These are phyloP conservation scores for Boechera stricta DNA, from an alignment of 345 rosid genomes.

Conservation along the genomic window DNA sequence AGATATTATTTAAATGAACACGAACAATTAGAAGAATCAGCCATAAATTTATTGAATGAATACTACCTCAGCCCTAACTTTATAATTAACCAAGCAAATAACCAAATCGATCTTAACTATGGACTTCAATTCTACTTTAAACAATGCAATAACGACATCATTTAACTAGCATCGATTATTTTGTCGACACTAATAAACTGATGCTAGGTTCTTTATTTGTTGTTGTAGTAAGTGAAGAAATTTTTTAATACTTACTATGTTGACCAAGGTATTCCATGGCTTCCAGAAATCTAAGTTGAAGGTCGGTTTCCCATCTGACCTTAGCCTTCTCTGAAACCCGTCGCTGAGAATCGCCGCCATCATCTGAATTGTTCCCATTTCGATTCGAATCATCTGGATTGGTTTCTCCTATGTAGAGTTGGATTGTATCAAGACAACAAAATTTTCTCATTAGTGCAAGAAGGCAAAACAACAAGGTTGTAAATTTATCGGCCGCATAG, in stretches of 20 bases:
- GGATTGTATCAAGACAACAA: background rate
- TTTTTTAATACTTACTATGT: conserved; percentile 53
- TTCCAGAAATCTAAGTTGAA: conserved; percentile 51
- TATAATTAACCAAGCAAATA: background rate
- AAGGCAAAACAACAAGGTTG: background rate
- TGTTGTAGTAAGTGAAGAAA: background rate
- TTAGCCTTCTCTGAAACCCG: conserved; percentile 46
- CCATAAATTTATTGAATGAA: background rate
- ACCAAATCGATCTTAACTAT: background rate
- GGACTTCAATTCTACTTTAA: background rate
- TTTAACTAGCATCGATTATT: too few species aligned
- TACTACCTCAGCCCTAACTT: background rate
- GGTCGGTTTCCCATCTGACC: conserved; percentile 61
- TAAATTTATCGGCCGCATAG: background rate
- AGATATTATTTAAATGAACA: background rate
- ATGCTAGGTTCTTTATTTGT: background rate
- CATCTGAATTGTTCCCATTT: background rate
- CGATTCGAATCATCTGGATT: background rate
- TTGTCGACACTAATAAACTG: background rate
- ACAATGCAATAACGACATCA: background rate
- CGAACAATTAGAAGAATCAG: background rate
- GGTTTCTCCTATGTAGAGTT: background rate
- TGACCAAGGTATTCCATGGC: conserved; percentile 57
- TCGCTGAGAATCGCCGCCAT: background rate
- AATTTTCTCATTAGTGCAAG: background rate